Evolutionary conservation across 2,329 filamentous ascomycete genomes (phyloP), one percentile per base, ranked within the genome.

Genomic region (Alternaria tenuissima): DNA sequence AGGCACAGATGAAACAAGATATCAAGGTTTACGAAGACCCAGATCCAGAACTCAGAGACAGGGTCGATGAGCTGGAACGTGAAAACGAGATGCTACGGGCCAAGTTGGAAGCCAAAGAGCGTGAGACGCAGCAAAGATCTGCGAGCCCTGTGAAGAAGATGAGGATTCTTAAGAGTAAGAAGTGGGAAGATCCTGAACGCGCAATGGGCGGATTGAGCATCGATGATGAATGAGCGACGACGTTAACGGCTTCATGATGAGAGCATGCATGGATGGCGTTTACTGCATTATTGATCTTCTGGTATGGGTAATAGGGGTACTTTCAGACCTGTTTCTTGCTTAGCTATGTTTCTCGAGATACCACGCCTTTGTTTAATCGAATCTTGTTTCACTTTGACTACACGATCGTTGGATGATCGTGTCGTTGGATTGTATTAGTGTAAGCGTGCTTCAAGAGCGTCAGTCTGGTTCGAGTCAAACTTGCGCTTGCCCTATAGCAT

Each of bases 91-190:
- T 72, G 55, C 55, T 78, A 57, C 75, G 71, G 59, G 74, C 75
- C 46, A 79, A 69, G 64, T 48, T 84, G 44, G 79, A 80, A 62
- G 68, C 57, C 18, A 63, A 76, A 44, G 80, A 83, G 71, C 66
- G 81, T 20, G 80, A 82, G 63, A 76, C 71, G 55, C 72, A 71
- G 59, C 62, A 60, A 43, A 63, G 70, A 38, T 77, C 74, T 60
- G 62, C 80, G 63, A 83, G 80, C 70, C 82, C 81, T 30, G 77
- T 80, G 18, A 83, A 82, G 77, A 84, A 82, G 75, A 80, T 83
- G 76, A 75, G 81, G 61, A 80, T 83, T 52, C 66, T 84, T 34
- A 84, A 84, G 76, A 76, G 78, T 52, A 82, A 81, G 73, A 81
- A 78, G 73, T 84, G 81, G 81, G 78, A 80, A 51, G 75, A 78